phyloP scores from a whole-genome alignment of 1,139 yeast genomes.

The Candida tetrigidarum region DNA sequence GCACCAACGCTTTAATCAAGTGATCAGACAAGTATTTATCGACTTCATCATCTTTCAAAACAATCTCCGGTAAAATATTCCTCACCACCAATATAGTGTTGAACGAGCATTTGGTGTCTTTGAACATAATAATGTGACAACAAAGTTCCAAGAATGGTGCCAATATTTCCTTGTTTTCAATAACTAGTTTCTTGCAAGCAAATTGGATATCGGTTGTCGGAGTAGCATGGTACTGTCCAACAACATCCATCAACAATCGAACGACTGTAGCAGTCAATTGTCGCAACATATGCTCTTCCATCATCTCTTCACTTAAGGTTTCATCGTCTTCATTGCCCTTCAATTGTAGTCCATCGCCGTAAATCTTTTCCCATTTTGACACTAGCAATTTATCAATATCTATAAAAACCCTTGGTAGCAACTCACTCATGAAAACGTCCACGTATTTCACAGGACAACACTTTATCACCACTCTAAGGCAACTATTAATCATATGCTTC shows the following conservation, averaged over 20 bases:
- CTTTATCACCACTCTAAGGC: slow-evolving; percentile 82
- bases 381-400: slow-evolving; percentile 75
- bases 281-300: slow-evolving; percentile 93
- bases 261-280: slow-evolving; percentile 96
- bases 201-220: slow-evolving; percentile 59
- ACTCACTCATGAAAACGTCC: slow-evolving; percentile 70
- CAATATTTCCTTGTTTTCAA: slow-evolving; percentile 65
- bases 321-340: slow-evolving; percentile 78
- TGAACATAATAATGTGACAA: slow-evolving; percentile 77
- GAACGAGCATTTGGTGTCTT: slow-evolving; percentile 91
- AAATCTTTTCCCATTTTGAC: slow-evolving; percentile 75
- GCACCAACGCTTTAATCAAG: slow-evolving; percentile 49
- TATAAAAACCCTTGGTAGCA: slow-evolving; percentile 74
- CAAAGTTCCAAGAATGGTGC: slow-evolving; percentile 81
- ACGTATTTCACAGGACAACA: slow-evolving; percentile 82
- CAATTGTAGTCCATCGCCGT: slow-evolving; percentile 69
- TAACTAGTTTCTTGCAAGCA: slow-evolving; percentile 66
- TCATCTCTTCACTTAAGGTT: slow-evolving; percentile 94
- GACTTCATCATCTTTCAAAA: slow-evolving; percentile 73
- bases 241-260: slow-evolving; percentile 82
- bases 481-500: slow-evolving; percentile 94
- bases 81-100: slow-evolving; percentile 84
- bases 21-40: slow-evolving; percentile 74
- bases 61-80: slow-evolving; percentile 67
- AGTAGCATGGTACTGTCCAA: slow-evolving; percentile 67